These are phyloP conservation scores for Epichloe glyceriae DNA, from an alignment of 2,329 filamentous ascomycete genomes.

Conservation along the genomic window DNA sequence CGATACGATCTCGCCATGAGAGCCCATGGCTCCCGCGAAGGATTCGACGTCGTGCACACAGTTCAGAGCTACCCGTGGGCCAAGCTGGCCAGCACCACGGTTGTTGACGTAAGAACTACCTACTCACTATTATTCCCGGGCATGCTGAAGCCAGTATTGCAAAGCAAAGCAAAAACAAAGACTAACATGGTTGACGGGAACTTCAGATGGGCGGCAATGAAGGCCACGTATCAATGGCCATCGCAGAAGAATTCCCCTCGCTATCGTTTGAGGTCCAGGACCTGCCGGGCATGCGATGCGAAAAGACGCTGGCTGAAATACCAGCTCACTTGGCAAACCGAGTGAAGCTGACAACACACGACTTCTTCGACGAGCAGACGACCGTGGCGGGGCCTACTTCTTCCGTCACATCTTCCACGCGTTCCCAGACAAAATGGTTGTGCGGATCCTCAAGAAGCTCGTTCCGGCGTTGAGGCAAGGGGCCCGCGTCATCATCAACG, in stretches of 20 bases:
- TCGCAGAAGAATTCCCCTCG: constrained; percentile 12
- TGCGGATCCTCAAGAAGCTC: constrained; percentile 30
- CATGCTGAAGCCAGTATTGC: neutral
- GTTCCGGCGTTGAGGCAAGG: constrained; percentile 37
- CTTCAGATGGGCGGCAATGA: constrained; percentile 15
- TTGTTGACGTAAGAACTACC: constrained; percentile 14
- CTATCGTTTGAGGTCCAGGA: constrained; percentile 37
- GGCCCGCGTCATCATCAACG: constrained; percentile 26
- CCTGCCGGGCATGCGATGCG: constrained; percentile 26
- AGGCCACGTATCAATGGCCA: constrained; percentile 12
- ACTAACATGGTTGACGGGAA: no score
- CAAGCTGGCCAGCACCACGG: constrained; percentile 11
- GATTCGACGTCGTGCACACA: constrained; percentile 11
- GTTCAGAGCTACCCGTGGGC: constrained; percentile 13
- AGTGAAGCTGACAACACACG: constrained; percentile 30
- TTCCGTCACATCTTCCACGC: constrained; percentile 44
- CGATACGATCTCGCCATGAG: constrained; percentile 21
- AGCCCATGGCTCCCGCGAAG: constrained; percentile 14
- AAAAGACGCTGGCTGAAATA: constrained; percentile 18
- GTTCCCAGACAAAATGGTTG: constrained; percentile 34
- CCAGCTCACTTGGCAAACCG: constrained; percentile 18
- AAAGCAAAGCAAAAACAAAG: neutral
- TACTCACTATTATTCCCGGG: no score
- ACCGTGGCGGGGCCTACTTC: constrained; percentile 37
- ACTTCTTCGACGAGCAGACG: constrained; percentile 40